A percentile compares a stretch with the other conserved stretches of the same genome.
phyloP scores from a whole-genome alignment of 257 asterid species.

The Nicotiana sylvestris region DNA sequence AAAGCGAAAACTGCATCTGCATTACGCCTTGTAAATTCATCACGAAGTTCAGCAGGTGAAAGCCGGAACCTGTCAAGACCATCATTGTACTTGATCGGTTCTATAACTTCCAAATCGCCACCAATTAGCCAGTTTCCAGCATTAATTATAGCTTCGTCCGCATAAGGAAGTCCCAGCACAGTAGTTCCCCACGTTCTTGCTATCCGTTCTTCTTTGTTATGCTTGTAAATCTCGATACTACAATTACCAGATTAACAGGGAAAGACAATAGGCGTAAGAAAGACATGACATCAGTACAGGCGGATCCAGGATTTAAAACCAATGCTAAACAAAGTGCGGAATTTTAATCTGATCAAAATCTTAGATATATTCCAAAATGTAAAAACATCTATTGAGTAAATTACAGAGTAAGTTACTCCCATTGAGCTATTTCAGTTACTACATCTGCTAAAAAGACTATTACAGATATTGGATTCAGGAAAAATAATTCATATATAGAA shows the following conservation, averaged over 20 bases:
- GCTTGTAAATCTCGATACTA: constrained; percentile 88
- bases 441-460: neutral
- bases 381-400: neutral
- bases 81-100: constrained; percentile 64
- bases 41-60: constrained; percentile 74
- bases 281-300: no score
- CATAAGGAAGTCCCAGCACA: constrained; percentile 83
- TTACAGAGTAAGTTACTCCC: neutral
- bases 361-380: neutral
- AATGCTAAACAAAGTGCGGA: neutral
- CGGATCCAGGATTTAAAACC: no score
- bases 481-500: neutral
- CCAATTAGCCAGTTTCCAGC: constrained; percentile 92
- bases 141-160: constrained; percentile 50
- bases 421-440: neutral
- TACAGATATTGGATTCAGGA: neutral
- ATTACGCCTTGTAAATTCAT: constrained; percentile 62
- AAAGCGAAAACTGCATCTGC: constrained; percentile 96
- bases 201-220: constrained; percentile 87
- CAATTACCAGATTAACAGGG: constrained; percentile 10
- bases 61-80: constrained; percentile 78
- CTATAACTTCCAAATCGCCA: constrained; percentile 75
- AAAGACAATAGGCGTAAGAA: neutral
- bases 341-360: neutral
- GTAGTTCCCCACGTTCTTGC: constrained; percentile 98